Base-by-base conservation (phyloP, 768 basidiomycete species). In the Galerina marginata region DNA sequence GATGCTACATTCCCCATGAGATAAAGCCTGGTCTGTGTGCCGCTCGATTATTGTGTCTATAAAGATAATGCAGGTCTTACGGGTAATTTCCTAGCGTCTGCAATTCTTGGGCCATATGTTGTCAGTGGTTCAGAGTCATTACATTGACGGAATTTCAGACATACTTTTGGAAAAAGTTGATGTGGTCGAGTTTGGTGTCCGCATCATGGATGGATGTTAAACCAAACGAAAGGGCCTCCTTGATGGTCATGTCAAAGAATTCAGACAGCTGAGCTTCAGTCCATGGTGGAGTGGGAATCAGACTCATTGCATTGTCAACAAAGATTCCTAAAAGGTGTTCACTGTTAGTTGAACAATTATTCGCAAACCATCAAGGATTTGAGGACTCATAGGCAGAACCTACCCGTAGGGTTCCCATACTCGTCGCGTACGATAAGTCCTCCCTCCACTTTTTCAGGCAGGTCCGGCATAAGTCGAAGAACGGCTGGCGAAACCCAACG, bases 161-260 rank as follows among this genome's bases (percentile, higher is more conserved):
- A 39, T 67, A 90, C 92, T 77, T 79, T 65, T 81, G 81, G 74
- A 86, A 91, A 66, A 94, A 91, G 2, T 79, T 73, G 14, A 95
- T 83, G 25, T 79, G 76, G 0, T 75, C 73, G 1, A 80, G 81
- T 20, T 70, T 69, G 0, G 83, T 81, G 44, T 71, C 80, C 0
- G 96, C 96, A 68, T 99, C 95, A 58, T 97, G 95, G 16, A 99
- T 86, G 10, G 84, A 88, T 0, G 94, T 96, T 56, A 99, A 72
- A 1, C 96, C 96, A 56, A 86, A 83, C 2, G 83, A 79, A n/a
- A 95, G 76, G 0, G 90, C 93, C 65, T 93, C 87, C 26, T 75
- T 72, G 44, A 90, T 79, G 0, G 93, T 82, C 11, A 79, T 76
- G n/a, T 86, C 75, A 57, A 91, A 89, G 69, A 84, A 92, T 5